Base-by-base conservation (phyloP, 1,139 yeast species). In the Yamadazyma spencermartinsiae region DNA sequence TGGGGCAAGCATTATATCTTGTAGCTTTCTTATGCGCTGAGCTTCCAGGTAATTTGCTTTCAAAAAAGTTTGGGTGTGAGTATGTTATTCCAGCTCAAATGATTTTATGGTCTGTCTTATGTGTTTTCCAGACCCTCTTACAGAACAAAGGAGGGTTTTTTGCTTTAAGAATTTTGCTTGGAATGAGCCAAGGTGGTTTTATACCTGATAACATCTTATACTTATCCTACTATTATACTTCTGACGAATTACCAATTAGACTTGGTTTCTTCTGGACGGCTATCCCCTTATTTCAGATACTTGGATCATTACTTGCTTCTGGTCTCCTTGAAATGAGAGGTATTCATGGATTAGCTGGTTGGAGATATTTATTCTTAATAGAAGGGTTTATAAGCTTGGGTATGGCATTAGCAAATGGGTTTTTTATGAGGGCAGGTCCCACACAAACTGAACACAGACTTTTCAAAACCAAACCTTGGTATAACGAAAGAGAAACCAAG, bases 331-430 rank as follows among this genome's bases (percentile, higher is more conserved):
- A 51, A 34, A 40, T 51, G 44, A 39, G 54, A 33, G 47, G 49
- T 4, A 35, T 44, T 10, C 41, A 63, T 65, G 54, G 51, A 1
- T 36, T 44, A 36, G 46, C 54, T 17, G 59, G 60, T 4, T 65
- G 71, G 72, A 56, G 60, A 43, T 64, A 66, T 63, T 49, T 65
- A 30, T 65, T 65, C 39, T 40, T 65, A n/a, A 46, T 65, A 17
- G 71, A 65, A 42, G 72, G 70, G n/a, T 35, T 50, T 2, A 39
- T 61, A 31, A 61, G 69, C 3, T 49, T 62, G 11, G 11, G 51
- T 5, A 46, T 64, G 33, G 72, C 69, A 3, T 17, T 63, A 15
- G 38, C 47, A 15, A 56, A 63, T 1, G 61, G 46, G 42, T 62
- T 57, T 43, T 55, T 54, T 35, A 65, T 65, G 69, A 65, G 65